These are phyloP conservation scores for Annulohypoxylon bovei DNA, from an alignment of 495 filamentous ascomycete species.

Conservation along the genomic window DNA sequence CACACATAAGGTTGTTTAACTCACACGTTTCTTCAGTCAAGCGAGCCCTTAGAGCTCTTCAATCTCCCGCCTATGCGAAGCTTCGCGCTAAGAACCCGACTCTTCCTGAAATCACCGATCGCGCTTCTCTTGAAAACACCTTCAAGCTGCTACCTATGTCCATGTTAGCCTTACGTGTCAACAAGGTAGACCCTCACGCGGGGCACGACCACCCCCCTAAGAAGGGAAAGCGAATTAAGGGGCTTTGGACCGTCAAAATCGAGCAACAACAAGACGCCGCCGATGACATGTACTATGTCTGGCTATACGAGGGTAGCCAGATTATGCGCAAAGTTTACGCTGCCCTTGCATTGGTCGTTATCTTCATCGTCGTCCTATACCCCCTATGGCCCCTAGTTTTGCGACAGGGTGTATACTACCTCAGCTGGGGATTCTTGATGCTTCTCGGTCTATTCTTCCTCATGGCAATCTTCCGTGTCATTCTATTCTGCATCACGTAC, in stretches of 20 bases:
- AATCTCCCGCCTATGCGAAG: constrained; percentile 87
- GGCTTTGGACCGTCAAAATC: constrained; percentile 94
- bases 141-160: constrained; percentile 97
- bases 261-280: constrained; percentile 94
- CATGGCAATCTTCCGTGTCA: constrained; percentile 95
- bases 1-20: constrained; percentile 8
- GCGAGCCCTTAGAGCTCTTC: constrained; percentile 91
- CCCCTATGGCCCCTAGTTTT: constrained; percentile 94
- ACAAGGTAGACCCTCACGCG: constrained; percentile 78
- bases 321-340: constrained; percentile 94
- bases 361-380: constrained; percentile 92
- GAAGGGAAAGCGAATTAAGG: constrained; percentile 88
- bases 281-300: constrained; percentile 94
- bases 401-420: constrained; percentile 95
- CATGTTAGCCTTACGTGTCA: constrained; percentile 91
- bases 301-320: constrained; percentile 94
- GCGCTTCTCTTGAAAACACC: constrained; percentile 84
- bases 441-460: constrained; percentile 94
- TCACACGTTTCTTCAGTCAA: constrained; percentile 71
- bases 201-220: constrained; percentile 76
- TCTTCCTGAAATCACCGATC: constrained; percentile 87
- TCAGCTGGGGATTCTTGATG: constrained; percentile 93
- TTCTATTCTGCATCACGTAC: constrained; percentile 93
- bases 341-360: constrained; percentile 77
- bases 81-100: constrained; percentile 88